A percentile compares a stretch with the other conserved stretches of the same genome.
Evolutionary conservation across 1,284 basidiomycete genomes (phyloP).

Genomic region (Melampsora americana): DNA sequence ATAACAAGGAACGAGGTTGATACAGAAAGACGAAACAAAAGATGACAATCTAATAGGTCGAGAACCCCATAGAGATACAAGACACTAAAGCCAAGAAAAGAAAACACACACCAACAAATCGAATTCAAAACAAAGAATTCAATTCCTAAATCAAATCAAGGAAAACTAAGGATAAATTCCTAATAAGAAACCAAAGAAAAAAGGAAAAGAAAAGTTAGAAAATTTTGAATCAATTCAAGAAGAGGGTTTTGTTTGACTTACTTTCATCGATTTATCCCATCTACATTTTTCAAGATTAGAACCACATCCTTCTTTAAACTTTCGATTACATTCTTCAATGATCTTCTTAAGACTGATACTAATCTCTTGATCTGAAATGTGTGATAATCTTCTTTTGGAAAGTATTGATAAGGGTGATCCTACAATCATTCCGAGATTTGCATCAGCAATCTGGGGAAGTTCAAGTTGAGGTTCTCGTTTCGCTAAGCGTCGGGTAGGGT

Average conservation of each 20-base stretch:
- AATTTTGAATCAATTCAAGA: no score
- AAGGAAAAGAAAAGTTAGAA: not conserved
- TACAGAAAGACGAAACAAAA: no score
- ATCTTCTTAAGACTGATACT: not conserved
- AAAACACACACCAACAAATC: no score
- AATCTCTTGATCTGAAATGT: not conserved
- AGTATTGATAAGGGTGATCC: not conserved
- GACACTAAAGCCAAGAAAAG: no score
- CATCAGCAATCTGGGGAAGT: not conserved
- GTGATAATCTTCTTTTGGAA: not conserved
- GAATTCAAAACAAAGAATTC: no score
- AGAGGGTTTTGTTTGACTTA: no score
- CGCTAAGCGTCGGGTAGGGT: not conserved
- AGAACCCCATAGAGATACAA: no score
- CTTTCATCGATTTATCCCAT: slow-evolving; percentile 11
- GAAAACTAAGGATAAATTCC: slow-evolving; percentile 21
- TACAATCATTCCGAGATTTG: not conserved
- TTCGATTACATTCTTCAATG: not conserved
- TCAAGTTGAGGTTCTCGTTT: not conserved
- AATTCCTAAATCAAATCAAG: not conserved
- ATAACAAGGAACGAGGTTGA: no score
- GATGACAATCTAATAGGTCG: no score
- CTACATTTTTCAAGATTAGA: not conserved
- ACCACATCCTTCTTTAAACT: slow-evolving; percentile 1
- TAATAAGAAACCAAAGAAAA: slow-evolving; percentile 32